Conservation (phyloP, 345 rosid genomes). For the Rubroshorea leprosula region DNA sequence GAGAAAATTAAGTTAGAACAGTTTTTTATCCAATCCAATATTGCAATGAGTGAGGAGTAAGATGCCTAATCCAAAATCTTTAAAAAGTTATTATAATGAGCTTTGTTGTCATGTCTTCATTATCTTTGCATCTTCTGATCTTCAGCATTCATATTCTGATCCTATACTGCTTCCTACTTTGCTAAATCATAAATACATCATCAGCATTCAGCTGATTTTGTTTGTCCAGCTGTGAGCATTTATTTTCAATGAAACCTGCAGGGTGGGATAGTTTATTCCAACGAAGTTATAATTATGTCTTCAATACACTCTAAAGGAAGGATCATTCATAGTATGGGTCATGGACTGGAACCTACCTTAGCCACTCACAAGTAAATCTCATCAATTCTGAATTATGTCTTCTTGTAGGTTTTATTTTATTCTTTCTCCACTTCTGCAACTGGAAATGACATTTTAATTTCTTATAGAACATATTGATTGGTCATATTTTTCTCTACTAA, state of each 20-base stretch:
- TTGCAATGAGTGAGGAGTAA: too few species aligned
- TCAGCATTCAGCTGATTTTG: background rate
- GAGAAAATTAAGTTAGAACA: too few species aligned
- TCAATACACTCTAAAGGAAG: constrained; percentile 46
- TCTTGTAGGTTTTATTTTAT: background rate
- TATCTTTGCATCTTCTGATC: too few species aligned
- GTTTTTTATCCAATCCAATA: too few species aligned
- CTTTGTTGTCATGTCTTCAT: too few species aligned
- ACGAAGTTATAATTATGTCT: constrained; percentile 57
- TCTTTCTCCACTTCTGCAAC: background rate
- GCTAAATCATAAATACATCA: constrained; percentile 2
- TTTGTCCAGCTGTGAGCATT: constrained; percentile 8
- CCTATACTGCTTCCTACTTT: background rate
- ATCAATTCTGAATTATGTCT: constrained; percentile 5
- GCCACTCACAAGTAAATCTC: constrained; percentile 45
- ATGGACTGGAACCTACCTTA: constrained; percentile 58
- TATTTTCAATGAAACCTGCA: constrained; percentile 25
- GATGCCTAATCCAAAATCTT: too few species aligned
- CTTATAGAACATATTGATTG: too few species aligned
- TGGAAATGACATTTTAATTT: too few species aligned
- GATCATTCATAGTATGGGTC: constrained; percentile 35
- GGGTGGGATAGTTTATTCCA: constrained; percentile 84
- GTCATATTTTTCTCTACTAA: too few species aligned
- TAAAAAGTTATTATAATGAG: too few species aligned
- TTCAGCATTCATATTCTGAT: too few species aligned